Percentiles rank a stretch among this genome's conserved stretches.
These are phyloP conservation scores for Kwoniella sp. DNA, from an alignment of 768 basidiomycete species.

Conservation along the genomic window DNA sequence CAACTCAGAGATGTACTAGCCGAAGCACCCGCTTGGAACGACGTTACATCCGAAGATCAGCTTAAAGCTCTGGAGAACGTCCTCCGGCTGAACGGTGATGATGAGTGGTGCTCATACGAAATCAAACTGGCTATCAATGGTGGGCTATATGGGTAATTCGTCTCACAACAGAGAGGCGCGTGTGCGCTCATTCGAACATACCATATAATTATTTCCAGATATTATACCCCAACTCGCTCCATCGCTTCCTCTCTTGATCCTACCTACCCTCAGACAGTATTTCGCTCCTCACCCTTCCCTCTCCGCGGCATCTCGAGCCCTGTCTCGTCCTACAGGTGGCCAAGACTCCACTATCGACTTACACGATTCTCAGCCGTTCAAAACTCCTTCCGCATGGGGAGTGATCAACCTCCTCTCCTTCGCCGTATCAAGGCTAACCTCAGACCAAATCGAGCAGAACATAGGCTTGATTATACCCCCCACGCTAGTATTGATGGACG, in stretches of 20 bases:
- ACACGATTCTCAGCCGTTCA: slow-evolving; percentile 43
- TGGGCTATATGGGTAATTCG: neutral
- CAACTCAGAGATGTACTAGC: neutral
- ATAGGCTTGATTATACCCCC: slow-evolving; percentile 53
- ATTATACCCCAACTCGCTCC: neutral
- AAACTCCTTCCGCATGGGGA: slow-evolving; percentile 35
- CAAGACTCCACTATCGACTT: slow-evolving; percentile 35
- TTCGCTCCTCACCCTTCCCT: slow-evolving; percentile 43
- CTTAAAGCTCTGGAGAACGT: slow-evolving; percentile 8
- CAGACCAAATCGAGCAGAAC: slow-evolving; percentile 26
- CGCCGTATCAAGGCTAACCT: slow-evolving; percentile 15
- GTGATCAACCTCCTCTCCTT: slow-evolving; percentile 36
- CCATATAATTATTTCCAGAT: slow-evolving; percentile 2
- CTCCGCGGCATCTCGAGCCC: slow-evolving; percentile 36
- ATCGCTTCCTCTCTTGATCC: slow-evolving; percentile 7
- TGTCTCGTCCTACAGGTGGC: slow-evolving; percentile 39
- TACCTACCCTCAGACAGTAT: slow-evolving; percentile 27
- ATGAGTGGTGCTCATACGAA: slow-evolving; percentile 10
- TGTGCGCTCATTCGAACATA: too few species aligned
- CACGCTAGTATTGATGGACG: slow-evolving; percentile 52
- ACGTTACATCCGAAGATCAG: slow-evolving; percentile 12
- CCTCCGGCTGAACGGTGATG: slow-evolving; percentile 16
- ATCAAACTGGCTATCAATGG: slow-evolving; percentile 4
- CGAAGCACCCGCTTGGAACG: slow-evolving; percentile 3
- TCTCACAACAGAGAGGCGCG: too few species aligned